Percentiles rank a stretch among this genome's conserved stretches.
Conservation (phyloP, 345 rosid species). For the Eucalyptus globulus region DNA sequence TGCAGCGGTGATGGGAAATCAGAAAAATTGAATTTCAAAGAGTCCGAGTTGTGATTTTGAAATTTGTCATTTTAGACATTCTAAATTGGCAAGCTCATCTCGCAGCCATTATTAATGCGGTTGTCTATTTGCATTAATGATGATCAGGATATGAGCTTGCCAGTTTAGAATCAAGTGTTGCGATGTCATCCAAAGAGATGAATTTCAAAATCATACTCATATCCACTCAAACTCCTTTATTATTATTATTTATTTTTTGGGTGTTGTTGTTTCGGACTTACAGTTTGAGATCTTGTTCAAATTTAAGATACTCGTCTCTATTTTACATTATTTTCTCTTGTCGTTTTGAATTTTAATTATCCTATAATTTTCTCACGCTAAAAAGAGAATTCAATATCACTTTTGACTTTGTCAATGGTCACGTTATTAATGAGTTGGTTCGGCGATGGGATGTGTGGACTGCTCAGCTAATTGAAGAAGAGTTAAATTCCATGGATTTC, state of each 20-base stretch:
- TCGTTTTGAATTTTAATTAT: background rate
- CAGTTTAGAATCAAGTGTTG: too few species aligned
- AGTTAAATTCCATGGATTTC: background rate
- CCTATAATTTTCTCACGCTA: background rate
- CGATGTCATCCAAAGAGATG: too few species aligned
- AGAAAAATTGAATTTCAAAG: background rate
- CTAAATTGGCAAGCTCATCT: background rate
- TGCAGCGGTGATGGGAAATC: background rate
- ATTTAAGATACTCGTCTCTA: background rate
- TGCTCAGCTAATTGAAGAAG: background rate
- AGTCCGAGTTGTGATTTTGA: too few species aligned
- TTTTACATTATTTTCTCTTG: background rate
- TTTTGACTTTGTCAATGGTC: background rate
- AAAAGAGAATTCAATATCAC: background rate
- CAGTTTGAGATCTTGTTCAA: background rate
- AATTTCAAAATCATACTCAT: too few species aligned
- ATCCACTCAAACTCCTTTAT: too few species aligned
- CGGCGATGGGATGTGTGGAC: background rate
- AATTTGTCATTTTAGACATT: background rate
- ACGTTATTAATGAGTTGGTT: background rate
- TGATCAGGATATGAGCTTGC: background rate
- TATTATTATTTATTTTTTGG: too few species aligned
- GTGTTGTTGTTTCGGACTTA: background rate
- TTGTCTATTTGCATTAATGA: too few species aligned
- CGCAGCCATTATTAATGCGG: accelerated